Conservation (phyloP, 2,329 filamentous ascomycete genomes). For the Cladosporium oxysporum region DNA sequence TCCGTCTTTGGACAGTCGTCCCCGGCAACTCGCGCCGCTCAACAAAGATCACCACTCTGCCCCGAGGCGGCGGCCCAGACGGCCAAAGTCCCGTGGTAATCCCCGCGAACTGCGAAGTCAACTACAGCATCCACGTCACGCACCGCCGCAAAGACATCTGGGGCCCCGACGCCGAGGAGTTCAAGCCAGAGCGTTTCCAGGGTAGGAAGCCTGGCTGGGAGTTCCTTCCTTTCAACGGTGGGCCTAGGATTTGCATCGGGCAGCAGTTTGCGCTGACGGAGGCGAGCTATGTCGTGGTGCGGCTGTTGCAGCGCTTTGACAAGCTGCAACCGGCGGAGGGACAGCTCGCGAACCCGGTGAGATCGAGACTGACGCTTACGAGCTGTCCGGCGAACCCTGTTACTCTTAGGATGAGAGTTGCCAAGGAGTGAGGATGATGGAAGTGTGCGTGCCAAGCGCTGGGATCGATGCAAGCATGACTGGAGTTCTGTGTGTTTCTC, state of each 20-base stretch:
- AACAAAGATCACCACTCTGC: conserved; percentile 72
- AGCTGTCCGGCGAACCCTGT: conserved; percentile 32
- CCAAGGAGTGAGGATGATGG: conserved; percentile 20
- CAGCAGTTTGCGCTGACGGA: conserved; percentile 66
- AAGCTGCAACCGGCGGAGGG: conserved; percentile 29
- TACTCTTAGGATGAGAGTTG: conserved; percentile 31
- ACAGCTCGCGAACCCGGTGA: conserved; percentile 26
- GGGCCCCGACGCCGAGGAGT: conserved; percentile 43
- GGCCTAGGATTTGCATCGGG: conserved; percentile 74
- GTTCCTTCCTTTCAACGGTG: conserved; percentile 40
- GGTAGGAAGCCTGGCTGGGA: conserved; percentile 35
- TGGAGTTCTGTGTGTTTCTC: background rate
- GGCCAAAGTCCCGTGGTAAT: conserved; percentile 56
- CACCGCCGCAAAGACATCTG: conserved; percentile 42
- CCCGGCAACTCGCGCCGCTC: conserved; percentile 76
- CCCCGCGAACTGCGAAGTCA: conserved; percentile 33
- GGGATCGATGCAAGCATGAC: background rate
- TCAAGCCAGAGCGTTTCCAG: conserved; percentile 40
- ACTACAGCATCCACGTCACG: conserved; percentile 39
- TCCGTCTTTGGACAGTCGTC: conserved; percentile 76
- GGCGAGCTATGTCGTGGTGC: conserved; percentile 34
- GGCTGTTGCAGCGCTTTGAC: conserved; percentile 37
- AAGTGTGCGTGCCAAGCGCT: background rate
- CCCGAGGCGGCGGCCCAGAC: conserved; percentile 59
- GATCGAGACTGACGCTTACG: conserved; percentile 33